A percentile compares a stretch with the other conserved stretches of the same genome.
phyloP scores from a whole-genome alignment of 805 yeast genomes.

The Helenozyma baotianmanensis region DNA sequence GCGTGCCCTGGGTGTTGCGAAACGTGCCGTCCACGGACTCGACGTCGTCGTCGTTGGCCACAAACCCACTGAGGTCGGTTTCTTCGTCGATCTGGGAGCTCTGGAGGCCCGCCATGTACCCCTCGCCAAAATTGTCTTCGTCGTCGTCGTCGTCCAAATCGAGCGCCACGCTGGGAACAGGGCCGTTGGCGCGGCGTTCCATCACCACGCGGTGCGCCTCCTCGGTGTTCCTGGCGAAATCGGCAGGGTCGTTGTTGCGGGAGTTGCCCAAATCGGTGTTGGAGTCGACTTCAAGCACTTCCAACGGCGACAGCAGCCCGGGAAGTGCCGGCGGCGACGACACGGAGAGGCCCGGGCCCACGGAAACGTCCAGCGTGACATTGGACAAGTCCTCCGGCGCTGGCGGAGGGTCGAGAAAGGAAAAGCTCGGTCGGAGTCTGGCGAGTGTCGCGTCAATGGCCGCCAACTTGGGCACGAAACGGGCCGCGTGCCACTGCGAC shows the following conservation, averaged over 20 bases:
- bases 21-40: slow-evolving; percentile 14
- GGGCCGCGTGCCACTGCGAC: slow-evolving; percentile 20
- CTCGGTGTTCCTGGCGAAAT: slow-evolving; percentile 9
- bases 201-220: slow-evolving; percentile 18
- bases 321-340: slow-evolving; percentile 3
- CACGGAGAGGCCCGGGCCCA: background rate
- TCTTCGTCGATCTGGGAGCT: slow-evolving; percentile 14
- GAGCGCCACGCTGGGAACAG: background rate
- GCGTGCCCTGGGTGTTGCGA: slow-evolving; percentile 12
- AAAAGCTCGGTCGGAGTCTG: slow-evolving; percentile 8
- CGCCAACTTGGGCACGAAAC: slow-evolving; percentile 22
- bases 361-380: slow-evolving; percentile 5
- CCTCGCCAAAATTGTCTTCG: slow-evolving; percentile 17
- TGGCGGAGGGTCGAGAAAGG: slow-evolving; percentile 13
- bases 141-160: slow-evolving; percentile 9
- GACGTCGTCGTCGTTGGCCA: slow-evolving; percentile 12
- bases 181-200: slow-evolving; percentile 5
- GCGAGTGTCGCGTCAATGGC: slow-evolving; percentile 14
- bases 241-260: slow-evolving; percentile 2
- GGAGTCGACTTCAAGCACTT: background rate
- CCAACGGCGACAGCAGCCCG: background rate
- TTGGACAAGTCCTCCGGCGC: slow-evolving; percentile 7
- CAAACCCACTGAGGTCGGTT: slow-evolving; percentile 16
- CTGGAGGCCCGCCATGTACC: slow-evolving; percentile 14
- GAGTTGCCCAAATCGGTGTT: background rate